Evolutionary conservation across 306 rosid genomes (phyloP).

Genomic region (Rosa chinensis): DNA sequence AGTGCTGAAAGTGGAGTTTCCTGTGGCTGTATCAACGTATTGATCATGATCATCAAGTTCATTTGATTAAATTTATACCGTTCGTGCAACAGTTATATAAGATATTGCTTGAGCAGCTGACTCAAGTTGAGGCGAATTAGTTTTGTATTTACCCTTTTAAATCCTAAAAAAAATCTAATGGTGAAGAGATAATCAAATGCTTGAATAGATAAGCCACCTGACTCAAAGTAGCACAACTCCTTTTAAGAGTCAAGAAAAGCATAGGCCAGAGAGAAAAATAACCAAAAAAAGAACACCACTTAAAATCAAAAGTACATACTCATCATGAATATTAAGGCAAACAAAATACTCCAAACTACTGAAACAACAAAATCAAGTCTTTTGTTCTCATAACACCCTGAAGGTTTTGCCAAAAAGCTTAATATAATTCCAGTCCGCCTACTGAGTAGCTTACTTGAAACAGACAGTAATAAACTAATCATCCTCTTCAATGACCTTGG

Average conservation of each 20-base stretch:
- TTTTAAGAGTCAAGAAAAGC: not conserved
- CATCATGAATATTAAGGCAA: not conserved
- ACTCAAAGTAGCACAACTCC: not conserved
- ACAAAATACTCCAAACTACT: constrained; percentile 24
- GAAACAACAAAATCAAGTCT: constrained; percentile 16
- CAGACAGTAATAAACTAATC: constrained; percentile 44
- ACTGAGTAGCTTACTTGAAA: constrained; percentile 18
- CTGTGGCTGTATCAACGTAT: too few species aligned
- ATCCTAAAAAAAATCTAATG: too few species aligned
- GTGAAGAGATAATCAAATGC: not conserved
- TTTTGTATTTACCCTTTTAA: too few species aligned
- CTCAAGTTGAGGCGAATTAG: not conserved
- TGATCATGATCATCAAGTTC: too few species aligned
- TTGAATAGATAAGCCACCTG: too few species aligned
- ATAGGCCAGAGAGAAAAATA: not conserved
- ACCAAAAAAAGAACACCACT: not conserved
- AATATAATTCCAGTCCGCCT: constrained; percentile 16
- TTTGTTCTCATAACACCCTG: constrained; percentile 5
- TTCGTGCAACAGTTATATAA: too few species aligned
- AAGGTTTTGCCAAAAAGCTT: constrained; percentile 27
- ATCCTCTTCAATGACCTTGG: constrained; percentile 88
- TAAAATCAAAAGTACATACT: not conserved
- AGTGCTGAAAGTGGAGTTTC: not conserved
- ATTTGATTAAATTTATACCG: too few species aligned
- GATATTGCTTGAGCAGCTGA: not conserved